Conservation (phyloP, 2,329 filamentous ascomycete species). For the Sclerotinia borealis region DNA sequence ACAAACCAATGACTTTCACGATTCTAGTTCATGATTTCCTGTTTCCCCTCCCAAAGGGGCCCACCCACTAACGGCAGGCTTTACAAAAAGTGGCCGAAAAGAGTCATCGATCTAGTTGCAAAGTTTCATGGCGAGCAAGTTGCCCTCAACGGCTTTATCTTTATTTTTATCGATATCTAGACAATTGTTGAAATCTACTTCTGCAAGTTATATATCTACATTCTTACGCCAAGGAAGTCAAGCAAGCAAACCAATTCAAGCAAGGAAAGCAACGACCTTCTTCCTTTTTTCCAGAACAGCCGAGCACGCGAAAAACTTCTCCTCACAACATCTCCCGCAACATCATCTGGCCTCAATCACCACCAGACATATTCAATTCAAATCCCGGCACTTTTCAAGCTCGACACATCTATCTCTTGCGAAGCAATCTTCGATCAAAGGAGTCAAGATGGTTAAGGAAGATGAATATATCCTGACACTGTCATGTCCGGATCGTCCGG, state of each 20-base stretch:
- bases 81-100: background rate
- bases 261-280: background rate
- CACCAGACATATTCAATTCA: background rate
- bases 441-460: conserved; percentile 41
- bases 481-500: conserved; percentile 77
- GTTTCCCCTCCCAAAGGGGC: background rate
- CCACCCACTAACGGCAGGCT: conserved; percentile 1
- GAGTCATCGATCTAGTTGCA: background rate
- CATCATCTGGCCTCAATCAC: background rate
- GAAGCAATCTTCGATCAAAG: background rate
- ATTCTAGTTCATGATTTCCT: no score
- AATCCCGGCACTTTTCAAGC: background rate
- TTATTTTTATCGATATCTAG: no score
- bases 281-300: background rate
- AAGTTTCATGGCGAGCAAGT: conserved; percentile 2
- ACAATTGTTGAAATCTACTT: background rate
- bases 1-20: no score
- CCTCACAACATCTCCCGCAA: background rate
- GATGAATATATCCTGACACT: conserved; percentile 60
- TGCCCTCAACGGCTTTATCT: background rate
- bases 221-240: background rate
- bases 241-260: no score
- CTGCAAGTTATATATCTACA: background rate
- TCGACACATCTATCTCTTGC: background rate
- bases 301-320: background rate